Conservation (phyloP, 2,329 filamentous ascomycete species). For the Gnomoniopsis smithogilvyi region DNA sequence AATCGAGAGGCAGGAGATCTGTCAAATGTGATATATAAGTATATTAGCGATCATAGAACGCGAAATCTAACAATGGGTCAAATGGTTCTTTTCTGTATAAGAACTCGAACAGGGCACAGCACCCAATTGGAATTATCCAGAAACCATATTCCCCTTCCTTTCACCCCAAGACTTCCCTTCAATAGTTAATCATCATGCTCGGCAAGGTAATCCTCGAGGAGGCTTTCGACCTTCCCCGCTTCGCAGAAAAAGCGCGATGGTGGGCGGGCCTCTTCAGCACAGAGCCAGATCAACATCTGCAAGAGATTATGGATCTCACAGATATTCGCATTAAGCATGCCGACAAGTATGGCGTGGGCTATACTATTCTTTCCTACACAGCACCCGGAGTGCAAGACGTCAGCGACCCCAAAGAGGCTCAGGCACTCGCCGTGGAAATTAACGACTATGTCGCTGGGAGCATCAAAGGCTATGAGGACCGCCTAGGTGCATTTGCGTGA, state of each 20-base stretch:
- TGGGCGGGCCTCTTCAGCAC: slow-evolving; percentile 59
- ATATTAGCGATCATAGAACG: too few relatives aligned
- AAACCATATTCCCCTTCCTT: too few relatives aligned
- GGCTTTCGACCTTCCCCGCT: slow-evolving; percentile 57
- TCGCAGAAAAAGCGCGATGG: slow-evolving; percentile 57
- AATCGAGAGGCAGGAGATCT: too few relatives aligned
- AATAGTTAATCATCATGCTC: slow-evolving; percentile 37
- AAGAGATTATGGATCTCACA: slow-evolving; percentile 46
- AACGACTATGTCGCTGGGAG: slow-evolving; percentile 33
- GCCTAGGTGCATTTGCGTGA: slow-evolving; percentile 30
- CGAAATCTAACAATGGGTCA: too few relatives aligned
- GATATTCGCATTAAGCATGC: slow-evolving; percentile 39
- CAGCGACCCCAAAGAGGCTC: slow-evolving; percentile 23
- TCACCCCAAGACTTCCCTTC: too few relatives aligned
- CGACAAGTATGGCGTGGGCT: slow-evolving; percentile 30
- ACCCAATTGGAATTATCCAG: too few relatives aligned
- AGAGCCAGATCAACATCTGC: slow-evolving; percentile 55
- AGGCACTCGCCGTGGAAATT: slow-evolving; percentile 23
- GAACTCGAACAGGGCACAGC: too few relatives aligned
- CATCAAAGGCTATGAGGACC: slow-evolving; percentile 23
- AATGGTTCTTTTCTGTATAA: too few relatives aligned
- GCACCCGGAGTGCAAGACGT: slow-evolving; percentile 31
- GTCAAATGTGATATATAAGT: too few relatives aligned
- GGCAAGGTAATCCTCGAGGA: slow-evolving; percentile 63
- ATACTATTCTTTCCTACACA: slow-evolving; percentile 33